Base-by-base conservation (phyloP, 441 rosid species). In the Jatropha podagrica region DNA sequence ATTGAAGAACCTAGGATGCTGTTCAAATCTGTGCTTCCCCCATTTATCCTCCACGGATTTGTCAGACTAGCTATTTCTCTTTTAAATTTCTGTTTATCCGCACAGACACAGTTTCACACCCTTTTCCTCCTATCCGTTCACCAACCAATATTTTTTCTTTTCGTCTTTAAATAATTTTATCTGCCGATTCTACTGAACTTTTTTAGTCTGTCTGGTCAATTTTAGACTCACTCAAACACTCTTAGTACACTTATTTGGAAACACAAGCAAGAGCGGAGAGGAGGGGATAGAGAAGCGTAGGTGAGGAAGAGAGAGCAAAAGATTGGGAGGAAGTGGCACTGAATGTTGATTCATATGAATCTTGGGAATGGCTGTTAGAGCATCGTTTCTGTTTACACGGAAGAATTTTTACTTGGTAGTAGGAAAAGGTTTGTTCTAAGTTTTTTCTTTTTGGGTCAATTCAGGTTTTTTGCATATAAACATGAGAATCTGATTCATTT, bases 1-100 rank as follows among this genome's bases (percentile, higher is more conserved):
- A 71, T 56, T 18, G 69, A 67, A 77, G 73, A 78, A 80, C 92
- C 84, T 90, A 79, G 92, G 91, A 84, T 87, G 81, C 95, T 82
- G 88, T 85, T 90, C 86, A 76, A 74, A 75, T 87, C 88, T 81
- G 83, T 78, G 86, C 77, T 83, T 77, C 82, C 77, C 41, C 81
- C 73, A 65, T 81, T 51, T 77, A 80, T 79, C 76, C 83, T 77
- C 87, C 79, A 83, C 85, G 84, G 81, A 65, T 41, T 51, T 82
- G 82, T 80, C 88, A 75, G 89, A 78, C 40, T 63, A 14, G 15
- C 62, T 41, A 52, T 18, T 14, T 17, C 17, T 11, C 52, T 48
- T 65, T 54, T 38, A 61, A 15, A 46, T 32, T 65, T 54, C 20
- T n/a, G 63, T 42, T 54, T 20, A 9, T 7, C 32, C 32, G 32